These are phyloP conservation scores for Rhodotorula diobovata DNA, from an alignment of 768 basidiomycete genomes.

Conservation along the genomic window DNA sequence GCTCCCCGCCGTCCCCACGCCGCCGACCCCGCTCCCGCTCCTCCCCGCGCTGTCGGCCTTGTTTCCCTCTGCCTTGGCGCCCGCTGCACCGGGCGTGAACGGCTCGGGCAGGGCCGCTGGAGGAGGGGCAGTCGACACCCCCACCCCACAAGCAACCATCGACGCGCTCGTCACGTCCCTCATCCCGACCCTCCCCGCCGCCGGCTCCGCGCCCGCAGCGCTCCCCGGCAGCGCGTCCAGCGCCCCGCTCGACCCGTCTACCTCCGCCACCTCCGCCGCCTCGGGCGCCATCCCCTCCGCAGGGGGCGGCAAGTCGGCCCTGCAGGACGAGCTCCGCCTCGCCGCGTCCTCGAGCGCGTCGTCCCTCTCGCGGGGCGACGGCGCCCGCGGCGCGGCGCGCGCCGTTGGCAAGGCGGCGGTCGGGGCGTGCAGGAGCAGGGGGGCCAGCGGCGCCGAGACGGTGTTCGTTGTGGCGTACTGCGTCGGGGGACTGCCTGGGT, in stretches of 20 bases:
- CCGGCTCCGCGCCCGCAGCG: not conserved
- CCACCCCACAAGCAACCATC: constrained; percentile 3
- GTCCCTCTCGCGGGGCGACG: not conserved
- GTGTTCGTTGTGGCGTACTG: constrained; percentile 7
- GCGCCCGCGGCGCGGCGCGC: not conserved
- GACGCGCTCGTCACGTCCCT: constrained; percentile 25
- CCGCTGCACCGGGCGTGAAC: no score
- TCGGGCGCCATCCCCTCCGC: not conserved
- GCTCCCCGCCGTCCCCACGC: constrained; percentile 17
- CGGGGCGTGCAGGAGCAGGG: constrained; percentile 11
- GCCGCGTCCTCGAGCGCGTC: not conserved
- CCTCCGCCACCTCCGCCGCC: not conserved
- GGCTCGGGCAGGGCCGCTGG: no score
- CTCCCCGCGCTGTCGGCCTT: not conserved
- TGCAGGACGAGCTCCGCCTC: constrained; percentile 24
- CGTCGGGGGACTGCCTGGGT: not conserved
- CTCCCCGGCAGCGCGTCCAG: no score
- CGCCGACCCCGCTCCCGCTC: constrained; percentile 3
- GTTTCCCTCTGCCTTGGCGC: no score
- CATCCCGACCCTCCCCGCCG: not conserved
- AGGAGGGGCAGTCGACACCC: not conserved
- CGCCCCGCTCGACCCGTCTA: no score
- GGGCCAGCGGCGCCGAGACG: not conserved
- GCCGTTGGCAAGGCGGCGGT: constrained; percentile 4
- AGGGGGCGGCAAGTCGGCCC: constrained; percentile 1